Percentiles rank a stretch among this genome's conserved stretches.
phyloP scores from a whole-genome alignment of 257 asterid species.

The Solanum dulcamara region DNA sequence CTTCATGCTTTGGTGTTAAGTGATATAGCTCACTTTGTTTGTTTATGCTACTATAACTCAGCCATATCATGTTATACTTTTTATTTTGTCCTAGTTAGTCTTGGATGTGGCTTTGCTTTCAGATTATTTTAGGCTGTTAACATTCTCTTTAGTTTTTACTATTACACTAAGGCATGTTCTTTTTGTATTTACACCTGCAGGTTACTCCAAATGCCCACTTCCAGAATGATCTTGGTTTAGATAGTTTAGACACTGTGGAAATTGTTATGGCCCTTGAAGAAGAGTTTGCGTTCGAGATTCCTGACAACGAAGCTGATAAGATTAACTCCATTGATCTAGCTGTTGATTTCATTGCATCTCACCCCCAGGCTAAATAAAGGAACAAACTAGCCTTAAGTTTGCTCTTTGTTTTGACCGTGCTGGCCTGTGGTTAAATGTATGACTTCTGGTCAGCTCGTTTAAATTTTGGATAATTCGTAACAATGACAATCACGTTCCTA shows the following conservation, averaged over 20 bases:
- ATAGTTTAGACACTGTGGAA: constrained; percentile 31
- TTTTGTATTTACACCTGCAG: not conserved
- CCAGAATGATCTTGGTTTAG: constrained; percentile 35
- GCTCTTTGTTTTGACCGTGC: not conserved
- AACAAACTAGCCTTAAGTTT: not conserved
- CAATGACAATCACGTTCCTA: not conserved
- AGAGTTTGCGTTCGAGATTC: constrained; percentile 33
- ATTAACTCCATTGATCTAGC: constrained; percentile 21
- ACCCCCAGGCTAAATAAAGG: constrained; percentile 26
- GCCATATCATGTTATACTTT: not conserved
- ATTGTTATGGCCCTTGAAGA: constrained; percentile 34
- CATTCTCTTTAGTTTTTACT: not conserved
- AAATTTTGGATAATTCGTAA: not conserved
- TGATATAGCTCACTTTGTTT: not conserved
- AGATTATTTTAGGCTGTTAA: not conserved
- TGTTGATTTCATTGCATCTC: constrained; percentile 32
- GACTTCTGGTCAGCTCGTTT: not conserved
- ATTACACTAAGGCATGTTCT: not conserved
- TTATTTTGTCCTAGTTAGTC: not conserved
- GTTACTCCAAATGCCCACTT: constrained; percentile 26
- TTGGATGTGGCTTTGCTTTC: not conserved
- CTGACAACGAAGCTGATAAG: constrained; percentile 28
- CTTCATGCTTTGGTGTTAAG: not conserved
- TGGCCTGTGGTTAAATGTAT: not conserved
- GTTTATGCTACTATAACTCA: not conserved